Percentiles rank a stretch among this genome's conserved stretches.
Evolutionary conservation across 1,284 basidiomycete genomes (phyloP).

Genomic region (Trichosporon faecale): DNA sequence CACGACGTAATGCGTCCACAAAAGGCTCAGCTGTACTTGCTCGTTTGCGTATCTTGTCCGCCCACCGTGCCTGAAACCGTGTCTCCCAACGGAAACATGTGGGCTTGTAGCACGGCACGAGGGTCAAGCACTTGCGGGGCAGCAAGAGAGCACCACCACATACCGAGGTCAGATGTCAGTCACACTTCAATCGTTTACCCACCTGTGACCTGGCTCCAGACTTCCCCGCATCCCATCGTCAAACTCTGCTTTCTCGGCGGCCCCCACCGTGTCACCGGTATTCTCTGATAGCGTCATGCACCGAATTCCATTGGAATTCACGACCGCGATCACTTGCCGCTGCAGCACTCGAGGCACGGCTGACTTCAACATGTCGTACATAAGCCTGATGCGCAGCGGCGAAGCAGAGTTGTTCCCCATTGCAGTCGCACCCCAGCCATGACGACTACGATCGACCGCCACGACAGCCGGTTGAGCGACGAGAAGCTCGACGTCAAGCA

Average conservation of each 20-base stretch:
- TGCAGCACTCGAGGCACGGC: neutral
- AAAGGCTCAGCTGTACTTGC: neutral
- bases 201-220: neutral
- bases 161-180: neutral
- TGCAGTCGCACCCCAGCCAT: neutral
- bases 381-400: neutral
- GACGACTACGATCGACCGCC: neutral
- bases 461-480: neutral
- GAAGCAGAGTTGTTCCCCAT: neutral
- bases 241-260: neutral
- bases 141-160: neutral
- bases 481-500: neutral
- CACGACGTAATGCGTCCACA: neutral
- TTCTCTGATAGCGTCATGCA: neutral
- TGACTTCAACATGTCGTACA: neutral
- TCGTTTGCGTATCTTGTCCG: neutral
- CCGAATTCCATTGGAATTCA: neutral
- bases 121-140: neutral
- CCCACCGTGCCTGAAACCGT: neutral
- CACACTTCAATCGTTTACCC: too few relatives aligned
- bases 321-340: neutral
- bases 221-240: neutral
- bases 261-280: neutral
- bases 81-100: neutral
- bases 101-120: neutral